Evolutionary conservation across 208 protist genomes (phyloP).

Genomic region (Novymonas esmeraldas): DNA sequence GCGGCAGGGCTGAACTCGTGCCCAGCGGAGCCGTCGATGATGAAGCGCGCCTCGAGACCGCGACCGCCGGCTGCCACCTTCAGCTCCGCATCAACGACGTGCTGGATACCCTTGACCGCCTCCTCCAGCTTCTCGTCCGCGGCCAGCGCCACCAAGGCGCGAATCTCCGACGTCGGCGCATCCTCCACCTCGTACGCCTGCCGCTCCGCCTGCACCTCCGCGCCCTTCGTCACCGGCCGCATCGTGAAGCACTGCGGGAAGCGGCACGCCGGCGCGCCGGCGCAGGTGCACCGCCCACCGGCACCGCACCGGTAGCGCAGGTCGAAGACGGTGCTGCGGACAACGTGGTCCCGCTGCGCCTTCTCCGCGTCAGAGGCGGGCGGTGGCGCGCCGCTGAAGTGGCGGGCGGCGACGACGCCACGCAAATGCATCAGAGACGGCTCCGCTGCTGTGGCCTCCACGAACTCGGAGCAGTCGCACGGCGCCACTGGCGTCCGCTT

Average conservation of each 20-base stretch:
- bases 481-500: conserved; percentile 47
- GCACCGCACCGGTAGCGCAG: conserved; percentile 76
- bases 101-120: conserved; percentile 59
- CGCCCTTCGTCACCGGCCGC: conserved; percentile 77
- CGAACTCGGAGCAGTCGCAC: conserved; percentile 73
- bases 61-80: conserved; percentile 38
- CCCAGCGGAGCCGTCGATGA: conserved; percentile 20
- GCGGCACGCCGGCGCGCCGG: conserved; percentile 50
- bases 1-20: conserved; percentile 37
- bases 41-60: conserved; percentile 31
- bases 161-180: conserved; percentile 51
- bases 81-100: conserved; percentile 41
- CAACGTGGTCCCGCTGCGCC: conserved; percentile 36
- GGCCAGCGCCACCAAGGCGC: conserved; percentile 50
- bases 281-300: conserved; percentile 70
- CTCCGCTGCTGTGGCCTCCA: conserved; percentile 38
- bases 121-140: conserved; percentile 52
- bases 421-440: conserved; percentile 46
- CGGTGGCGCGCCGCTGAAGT: conserved; percentile 26
- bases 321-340: conserved; percentile 71
- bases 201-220: conserved; percentile 68
- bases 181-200: conserved; percentile 64
- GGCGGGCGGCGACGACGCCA: conserved; percentile 46
- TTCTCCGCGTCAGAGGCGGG: conserved; percentile 25
- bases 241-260: conserved; percentile 77